Conservation (phyloP, 257 asterid species). For the Nicotiana obtusifolia region DNA sequence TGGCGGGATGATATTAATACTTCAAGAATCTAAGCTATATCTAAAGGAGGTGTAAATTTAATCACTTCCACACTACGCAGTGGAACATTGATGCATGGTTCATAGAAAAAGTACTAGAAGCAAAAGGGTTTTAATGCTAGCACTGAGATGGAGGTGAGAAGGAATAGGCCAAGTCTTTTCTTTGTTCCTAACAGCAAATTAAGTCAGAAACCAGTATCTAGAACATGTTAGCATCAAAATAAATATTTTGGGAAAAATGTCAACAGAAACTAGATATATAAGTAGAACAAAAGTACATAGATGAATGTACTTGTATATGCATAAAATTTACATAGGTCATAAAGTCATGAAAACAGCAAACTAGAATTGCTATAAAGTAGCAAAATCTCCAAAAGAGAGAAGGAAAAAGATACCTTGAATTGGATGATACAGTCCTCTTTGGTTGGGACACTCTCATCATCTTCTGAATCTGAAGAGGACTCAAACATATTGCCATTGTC, state of each 20-base stretch:
- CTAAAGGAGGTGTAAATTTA: background rate
- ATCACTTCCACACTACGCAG: background rate
- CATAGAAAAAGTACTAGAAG: background rate
- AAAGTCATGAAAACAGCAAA: background rate
- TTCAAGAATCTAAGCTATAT: background rate
- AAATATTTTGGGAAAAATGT: background rate
- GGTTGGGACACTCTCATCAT: constrained; percentile 77
- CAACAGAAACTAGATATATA: background rate
- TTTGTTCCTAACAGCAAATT: background rate
- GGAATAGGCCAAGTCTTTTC: background rate
- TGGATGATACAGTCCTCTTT: constrained; percentile 77
- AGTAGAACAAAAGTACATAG: background rate
- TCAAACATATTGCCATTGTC: constrained; percentile 69
- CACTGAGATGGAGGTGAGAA: background rate
- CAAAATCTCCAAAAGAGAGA: constrained; percentile 1
- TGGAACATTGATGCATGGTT: background rate
- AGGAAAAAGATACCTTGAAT: constrained; percentile 57
- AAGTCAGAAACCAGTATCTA: background rate
- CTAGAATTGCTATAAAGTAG: background rate
- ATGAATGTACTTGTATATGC: background rate
- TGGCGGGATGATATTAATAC: background rate
- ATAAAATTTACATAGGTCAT: background rate
- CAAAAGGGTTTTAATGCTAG: background rate
- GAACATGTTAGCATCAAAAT: background rate
- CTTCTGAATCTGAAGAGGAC: constrained; percentile 92